Base-by-base conservation (phyloP, 2,329 filamentous ascomycete species). In the Microcyclosporella mali region DNA sequence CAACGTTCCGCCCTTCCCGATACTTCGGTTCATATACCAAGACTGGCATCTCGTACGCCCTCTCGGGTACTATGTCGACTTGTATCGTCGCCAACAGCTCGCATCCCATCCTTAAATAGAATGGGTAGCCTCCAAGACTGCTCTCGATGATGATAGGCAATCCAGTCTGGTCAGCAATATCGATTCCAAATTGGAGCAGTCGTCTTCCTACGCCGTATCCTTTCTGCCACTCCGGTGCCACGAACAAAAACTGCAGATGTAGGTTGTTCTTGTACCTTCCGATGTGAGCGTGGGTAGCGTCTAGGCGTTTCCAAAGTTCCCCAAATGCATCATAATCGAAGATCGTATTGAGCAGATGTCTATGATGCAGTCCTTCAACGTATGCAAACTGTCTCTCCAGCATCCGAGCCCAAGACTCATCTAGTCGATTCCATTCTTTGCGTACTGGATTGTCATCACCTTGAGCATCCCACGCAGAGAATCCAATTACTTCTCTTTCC, bases 91-190 rank as follows among this genome's bases (percentile, higher is more conserved):
- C 41, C 11, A 52, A 32, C 19, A 51, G 29, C 10, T 37, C 40
- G 14, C 46, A 52, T 11, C 51, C 49, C 27, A 52, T 34, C 38
- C 46, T 52, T 14, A 52, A n/a, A 31, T 54, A 54, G 33, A 54
- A 52, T 3, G 41, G 41, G n/a, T 52, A 45, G 12, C 46, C 51
- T 14, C 43, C 35, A 4, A 52, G 33, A 31, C 46, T 52, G 27
- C 43, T 44, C 30, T 51, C 49, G 6, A 54, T 18, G 8, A 52
- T 43, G 3, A 52, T 29, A 2, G 49, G 49, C 19, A 54, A 16
- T 4, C 31, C 28, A 8, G 42, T 25, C 27, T 45, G 25, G 18
- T 48, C 39, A 2, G 49, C 34, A 9, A 43, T 43, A 21, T 50
- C 40, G 4, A 50, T 12, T n/a, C 51, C 51, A 44, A 46, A 53